phyloP scores from a whole-genome alignment of 495 filamentous ascomycete species.

The Xylona heveae region DNA sequence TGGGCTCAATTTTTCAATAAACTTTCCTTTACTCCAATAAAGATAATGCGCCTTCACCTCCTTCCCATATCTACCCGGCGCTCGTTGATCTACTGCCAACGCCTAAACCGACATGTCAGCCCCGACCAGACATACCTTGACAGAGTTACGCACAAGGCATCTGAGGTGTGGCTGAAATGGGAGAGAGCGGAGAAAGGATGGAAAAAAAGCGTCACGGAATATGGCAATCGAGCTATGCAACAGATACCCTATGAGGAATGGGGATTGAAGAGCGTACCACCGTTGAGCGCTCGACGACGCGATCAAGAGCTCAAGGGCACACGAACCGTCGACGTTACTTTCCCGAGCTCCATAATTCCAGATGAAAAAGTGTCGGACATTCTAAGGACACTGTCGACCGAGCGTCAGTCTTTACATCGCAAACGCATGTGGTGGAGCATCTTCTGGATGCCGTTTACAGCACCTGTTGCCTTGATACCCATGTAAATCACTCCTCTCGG shows the following conservation, averaged over 20 bases:
- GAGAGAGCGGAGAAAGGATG: slow-evolving; percentile 66
- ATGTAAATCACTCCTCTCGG: no score
- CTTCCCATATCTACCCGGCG: slow-evolving; percentile 81
- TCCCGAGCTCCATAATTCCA: slow-evolving; percentile 47
- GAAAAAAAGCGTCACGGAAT: slow-evolving; percentile 67
- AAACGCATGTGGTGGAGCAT: slow-evolving; percentile 61
- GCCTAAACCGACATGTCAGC: slow-evolving; percentile 26
- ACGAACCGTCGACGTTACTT: slow-evolving; percentile 49
- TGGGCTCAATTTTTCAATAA: no score
- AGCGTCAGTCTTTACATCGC: slow-evolving; percentile 57
- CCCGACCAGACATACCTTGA: slow-evolving; percentile 35
- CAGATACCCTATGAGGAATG: slow-evolving; percentile 94
- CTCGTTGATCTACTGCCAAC: slow-evolving; percentile 84
- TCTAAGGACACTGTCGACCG: slow-evolving; percentile 46
- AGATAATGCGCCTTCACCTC: slow-evolving; percentile 78
- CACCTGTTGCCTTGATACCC: slow-evolving; percentile 63
- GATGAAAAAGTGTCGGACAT: slow-evolving; percentile 34
- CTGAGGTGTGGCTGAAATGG: slow-evolving; percentile 63
- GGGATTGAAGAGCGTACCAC: slow-evolving; percentile 85
- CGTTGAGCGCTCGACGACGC: slow-evolving; percentile 44
- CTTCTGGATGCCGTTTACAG: slow-evolving; percentile 61
- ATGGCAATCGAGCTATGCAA: slow-evolving; percentile 68
- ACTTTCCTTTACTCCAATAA: slow-evolving; percentile 7
- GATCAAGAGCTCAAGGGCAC: slow-evolving; percentile 39
- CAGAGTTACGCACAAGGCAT: slow-evolving; percentile 40